phyloP scores from a whole-genome alignment of 1,284 basidiomycete species.

The Ceratorhiza oryzae-sativae region DNA sequence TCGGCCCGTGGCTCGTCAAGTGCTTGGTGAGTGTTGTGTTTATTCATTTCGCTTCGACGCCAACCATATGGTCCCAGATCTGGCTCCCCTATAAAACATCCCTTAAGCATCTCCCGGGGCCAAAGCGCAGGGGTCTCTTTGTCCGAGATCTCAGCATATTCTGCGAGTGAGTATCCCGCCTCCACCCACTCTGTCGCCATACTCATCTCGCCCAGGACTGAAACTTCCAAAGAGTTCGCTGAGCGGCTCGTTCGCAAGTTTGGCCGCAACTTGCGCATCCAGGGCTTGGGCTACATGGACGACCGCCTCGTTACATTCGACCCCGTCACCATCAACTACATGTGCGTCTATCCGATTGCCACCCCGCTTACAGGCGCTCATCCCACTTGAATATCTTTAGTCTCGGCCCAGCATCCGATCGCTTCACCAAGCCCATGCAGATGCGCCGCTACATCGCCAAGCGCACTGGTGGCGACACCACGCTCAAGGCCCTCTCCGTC shows the following conservation, averaged over 20 bases:
- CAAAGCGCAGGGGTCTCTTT: conserved; percentile 38
- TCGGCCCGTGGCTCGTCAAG: conserved; percentile 25
- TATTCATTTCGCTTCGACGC: conserved; percentile 21
- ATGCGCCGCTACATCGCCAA: conserved; percentile 37
- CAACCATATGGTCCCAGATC: neutral
- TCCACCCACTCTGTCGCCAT: neutral
- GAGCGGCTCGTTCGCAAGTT: conserved; percentile 40
- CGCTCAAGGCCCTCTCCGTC: conserved; percentile 28
- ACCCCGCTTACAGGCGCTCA: neutral
- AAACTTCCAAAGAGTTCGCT: conserved; percentile 27
- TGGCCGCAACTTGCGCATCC: conserved; percentile 40
- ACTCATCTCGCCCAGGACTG: conserved; percentile 21
- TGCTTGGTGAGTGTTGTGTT: conserved; percentile 8
- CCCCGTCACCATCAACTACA: conserved; percentile 43
- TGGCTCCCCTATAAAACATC: conserved; percentile 35
- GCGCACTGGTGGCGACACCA: conserved; percentile 36
- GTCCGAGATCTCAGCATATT: conserved; percentile 32
- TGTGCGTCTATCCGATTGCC: conserved; percentile 17
- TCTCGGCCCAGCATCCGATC: conserved; percentile 35
- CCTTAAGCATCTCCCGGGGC: conserved; percentile 40
- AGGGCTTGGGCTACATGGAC: conserved; percentile 39
- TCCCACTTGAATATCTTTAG: neutral
- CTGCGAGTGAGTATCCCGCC: conserved; percentile 32
- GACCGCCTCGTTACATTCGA: conserved; percentile 42
- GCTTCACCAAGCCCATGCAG: conserved; percentile 40